phyloP scores from a whole-genome alignment of 768 basidiomycete genomes.

The Tephrocybe rancida region DNA sequence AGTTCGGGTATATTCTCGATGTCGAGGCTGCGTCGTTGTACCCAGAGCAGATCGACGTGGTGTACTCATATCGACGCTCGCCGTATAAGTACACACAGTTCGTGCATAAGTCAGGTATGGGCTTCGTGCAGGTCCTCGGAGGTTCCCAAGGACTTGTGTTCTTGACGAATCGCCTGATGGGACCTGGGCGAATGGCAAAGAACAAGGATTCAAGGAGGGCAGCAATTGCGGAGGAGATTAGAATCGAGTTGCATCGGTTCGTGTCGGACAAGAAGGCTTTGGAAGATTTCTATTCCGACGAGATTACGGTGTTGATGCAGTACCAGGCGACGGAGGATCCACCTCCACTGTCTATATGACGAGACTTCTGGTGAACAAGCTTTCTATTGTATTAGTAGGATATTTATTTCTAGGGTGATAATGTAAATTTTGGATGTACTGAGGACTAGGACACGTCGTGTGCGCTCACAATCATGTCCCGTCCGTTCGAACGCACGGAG shows the following conservation, averaged over 20 bases:
- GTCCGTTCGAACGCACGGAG: slow-evolving; percentile 71
- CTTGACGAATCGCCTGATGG: slow-evolving; percentile 86
- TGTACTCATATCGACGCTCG: slow-evolving; percentile 86
- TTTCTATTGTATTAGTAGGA: background rate
- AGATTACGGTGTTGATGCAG: slow-evolving; percentile 49
- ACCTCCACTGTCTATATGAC: slow-evolving; percentile 50
- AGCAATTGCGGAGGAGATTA: slow-evolving; percentile 62
- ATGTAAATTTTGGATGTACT: slow-evolving; percentile 7
- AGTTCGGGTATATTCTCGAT: slow-evolving; percentile 82
- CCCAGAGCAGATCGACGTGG: slow-evolving; percentile 78
- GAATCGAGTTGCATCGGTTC: slow-evolving; percentile 61
- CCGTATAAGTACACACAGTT: slow-evolving; percentile 87
- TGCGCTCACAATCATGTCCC: slow-evolving; percentile 70
- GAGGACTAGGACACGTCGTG: slow-evolving; percentile 46
- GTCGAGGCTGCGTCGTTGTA: slow-evolving; percentile 80
- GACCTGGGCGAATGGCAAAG: slow-evolving; percentile 65
- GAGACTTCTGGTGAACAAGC: slow-evolving; percentile 4
- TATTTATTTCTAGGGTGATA: background rate
- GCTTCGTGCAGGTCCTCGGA: slow-evolving; percentile 87
- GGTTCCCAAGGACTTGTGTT: slow-evolving; percentile 83
- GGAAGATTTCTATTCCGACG: slow-evolving; percentile 72
- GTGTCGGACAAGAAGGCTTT: slow-evolving; percentile 62
- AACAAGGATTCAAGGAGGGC: slow-evolving; percentile 59
- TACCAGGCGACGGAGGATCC: slow-evolving; percentile 47
- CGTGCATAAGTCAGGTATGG: slow-evolving; percentile 87